Percentiles rank a stretch among this genome's conserved stretches.
Conservation (phyloP, 768 basidiomycete species). For the Boletus coccyginus region DNA sequence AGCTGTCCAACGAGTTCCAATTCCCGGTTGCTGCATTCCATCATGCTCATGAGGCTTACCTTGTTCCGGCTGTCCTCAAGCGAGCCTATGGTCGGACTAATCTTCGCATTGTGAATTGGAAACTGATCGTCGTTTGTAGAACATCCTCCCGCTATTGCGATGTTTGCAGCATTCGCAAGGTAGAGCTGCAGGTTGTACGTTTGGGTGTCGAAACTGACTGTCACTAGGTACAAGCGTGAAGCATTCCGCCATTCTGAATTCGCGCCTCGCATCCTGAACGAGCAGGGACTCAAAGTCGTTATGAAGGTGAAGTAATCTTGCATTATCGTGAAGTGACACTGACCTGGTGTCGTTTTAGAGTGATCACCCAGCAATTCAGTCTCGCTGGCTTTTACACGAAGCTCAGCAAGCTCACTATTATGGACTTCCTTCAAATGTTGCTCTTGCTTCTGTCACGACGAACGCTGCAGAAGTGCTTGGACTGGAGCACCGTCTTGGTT, state of each 20-base stretch:
- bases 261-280: constrained; percentile 51
- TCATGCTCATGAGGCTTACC: constrained; percentile 77
- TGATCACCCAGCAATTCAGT: constrained; percentile 63
- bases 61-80: constrained; percentile 76
- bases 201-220: not conserved
- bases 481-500: constrained; percentile 80
- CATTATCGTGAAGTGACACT: not conserved
- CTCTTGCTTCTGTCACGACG: constrained; percentile 73
- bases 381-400: constrained; percentile 76
- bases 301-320: constrained; percentile 42
- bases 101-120: not conserved
- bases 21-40: constrained; percentile 75
- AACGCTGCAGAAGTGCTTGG: constrained; percentile 73
- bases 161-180: constrained; percentile 61
- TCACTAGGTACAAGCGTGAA: constrained; percentile 53
- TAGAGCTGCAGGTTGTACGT: constrained; percentile 10
- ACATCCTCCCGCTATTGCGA: constrained; percentile 61
- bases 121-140: constrained; percentile 27
- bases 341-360: constrained; percentile 40
- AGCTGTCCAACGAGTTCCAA: constrained; percentile 80
- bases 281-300: constrained; percentile 46
- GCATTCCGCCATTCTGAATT: constrained; percentile 56
- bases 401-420: constrained; percentile 84
- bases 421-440: constrained; percentile 66
- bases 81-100: constrained; percentile 51